These are phyloP conservation scores for Bothriochloa decipiens DNA, from an alignment of 176 grass and related monocot genomes.

Conservation along the genomic window DNA sequence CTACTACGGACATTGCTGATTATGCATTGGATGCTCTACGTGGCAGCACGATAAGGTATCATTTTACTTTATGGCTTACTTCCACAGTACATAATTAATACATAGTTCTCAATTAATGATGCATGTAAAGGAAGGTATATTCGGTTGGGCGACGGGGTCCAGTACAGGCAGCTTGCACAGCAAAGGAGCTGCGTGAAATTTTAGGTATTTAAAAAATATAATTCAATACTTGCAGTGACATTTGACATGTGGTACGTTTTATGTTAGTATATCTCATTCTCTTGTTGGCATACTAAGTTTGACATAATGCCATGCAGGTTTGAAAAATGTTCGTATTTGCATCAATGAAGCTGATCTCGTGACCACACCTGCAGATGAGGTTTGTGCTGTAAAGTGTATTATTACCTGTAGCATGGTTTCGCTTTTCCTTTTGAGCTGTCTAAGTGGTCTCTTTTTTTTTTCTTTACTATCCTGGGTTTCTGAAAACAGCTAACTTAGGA, in stretches of 20 bases:
- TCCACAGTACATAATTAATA: too few species aligned
- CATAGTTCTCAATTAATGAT: conserved; percentile 27
- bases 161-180: conserved; percentile 91
- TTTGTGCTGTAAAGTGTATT: conserved; percentile 32
- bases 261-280: conserved; percentile 28
- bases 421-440: not conserved
- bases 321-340: conserved; percentile 70
- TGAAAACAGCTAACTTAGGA: conserved; percentile 17
- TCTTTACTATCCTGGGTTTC: conserved; percentile 1
- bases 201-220: conserved; percentile 51
- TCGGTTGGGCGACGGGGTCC: conserved; percentile 86
- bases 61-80: conserved; percentile 15
- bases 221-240: conserved; percentile 19
- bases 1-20: conserved; percentile 85
- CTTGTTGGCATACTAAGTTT: conserved; percentile 13
- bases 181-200: conserved; percentile 91
- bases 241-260: not conserved
- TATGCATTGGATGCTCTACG: conserved; percentile 75
- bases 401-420: not conserved
- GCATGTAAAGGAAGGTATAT: conserved; percentile 75
- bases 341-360: conserved; percentile 64
- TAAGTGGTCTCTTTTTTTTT: too few species aligned
- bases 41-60: conserved; percentile 77
- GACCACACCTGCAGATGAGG: conserved; percentile 67
- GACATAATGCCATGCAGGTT: conserved; percentile 49